Evolutionary conservation across 768 basidiomycete genomes (phyloP).

Genomic region (Macrolepiota albuminosa): DNA sequence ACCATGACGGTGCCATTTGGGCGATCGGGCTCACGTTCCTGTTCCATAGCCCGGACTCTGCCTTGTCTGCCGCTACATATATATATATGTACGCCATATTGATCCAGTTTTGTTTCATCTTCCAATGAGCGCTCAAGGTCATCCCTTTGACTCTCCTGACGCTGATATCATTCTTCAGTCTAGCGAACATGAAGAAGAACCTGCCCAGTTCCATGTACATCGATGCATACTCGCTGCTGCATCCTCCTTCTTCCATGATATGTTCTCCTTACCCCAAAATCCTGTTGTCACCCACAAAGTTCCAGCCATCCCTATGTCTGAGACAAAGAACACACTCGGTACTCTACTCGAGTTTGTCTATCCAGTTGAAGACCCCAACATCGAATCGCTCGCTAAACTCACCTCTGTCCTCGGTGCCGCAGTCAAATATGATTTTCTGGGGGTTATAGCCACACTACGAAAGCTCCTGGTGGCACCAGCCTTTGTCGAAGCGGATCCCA

Average conservation of each 20-base stretch:
- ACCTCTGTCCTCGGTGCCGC: slow-evolving; percentile 46
- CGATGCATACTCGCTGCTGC: slow-evolving; percentile 56
- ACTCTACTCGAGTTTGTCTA: slow-evolving; percentile 58
- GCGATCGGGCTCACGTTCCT: neutral
- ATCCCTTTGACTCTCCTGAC: slow-evolving; percentile 40
- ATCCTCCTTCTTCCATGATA: slow-evolving; percentile 64
- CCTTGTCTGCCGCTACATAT: slow-evolving; percentile 3
- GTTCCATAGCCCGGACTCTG: slow-evolving; percentile 3
- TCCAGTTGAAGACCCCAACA: slow-evolving; percentile 48
- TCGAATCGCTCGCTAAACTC: slow-evolving; percentile 52
- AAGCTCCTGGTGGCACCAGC: slow-evolving; percentile 42
- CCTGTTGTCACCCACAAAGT: slow-evolving; percentile 16
- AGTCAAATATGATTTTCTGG: slow-evolving; percentile 58
- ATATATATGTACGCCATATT: neutral
- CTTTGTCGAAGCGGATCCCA: slow-evolving; percentile 45
- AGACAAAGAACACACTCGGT: slow-evolving; percentile 39
- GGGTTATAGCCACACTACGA: slow-evolving; percentile 45
- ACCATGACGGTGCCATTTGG: neutral
- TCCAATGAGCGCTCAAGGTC: slow-evolving; percentile 24
- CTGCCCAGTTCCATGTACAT: slow-evolving; percentile 55
- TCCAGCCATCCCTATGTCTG: slow-evolving; percentile 54
- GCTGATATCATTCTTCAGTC: slow-evolving; percentile 54
- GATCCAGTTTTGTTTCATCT: slow-evolving; percentile 3
- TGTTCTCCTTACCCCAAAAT: slow-evolving; percentile 62
- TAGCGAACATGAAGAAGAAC: slow-evolving; percentile 23